Evolutionary conservation across 352 stramenopile species (phyloP), one percentile per base, ranked within the genome.

Genomic region (Pythium guiyangense): DNA sequence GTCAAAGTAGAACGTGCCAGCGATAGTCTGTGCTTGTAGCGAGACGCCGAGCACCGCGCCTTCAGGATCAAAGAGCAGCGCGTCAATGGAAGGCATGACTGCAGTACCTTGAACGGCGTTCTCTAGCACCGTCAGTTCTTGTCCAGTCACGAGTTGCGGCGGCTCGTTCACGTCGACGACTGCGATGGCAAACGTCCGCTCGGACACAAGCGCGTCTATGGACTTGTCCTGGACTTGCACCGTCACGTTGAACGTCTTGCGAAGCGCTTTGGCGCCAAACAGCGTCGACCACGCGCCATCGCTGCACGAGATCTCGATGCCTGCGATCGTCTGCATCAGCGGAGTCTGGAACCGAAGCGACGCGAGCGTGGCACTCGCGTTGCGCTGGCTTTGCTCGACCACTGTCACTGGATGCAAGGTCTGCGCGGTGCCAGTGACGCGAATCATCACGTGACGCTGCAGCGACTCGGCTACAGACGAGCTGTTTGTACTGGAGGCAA

Each of bases 1-100:
- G 52, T 86, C 76, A 52, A 74, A 84, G 52, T 78, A 82, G 59
- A 86, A 84, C 0, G 60, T 70, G 4, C 62, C 64, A 26, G 64
- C 53, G 3, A 69, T 52, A 17, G 50, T 80, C 57, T 86, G 76
- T 6, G 37, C 55, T 15, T 68, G 44, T 15, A 86, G 59, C 6
- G 35, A 35, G 25, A 54, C n/a, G 4, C 11, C 10, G 6, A 60
- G 47, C n/a, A n/a, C 42, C 2, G 34, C 44, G 2, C 54, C 45
- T 54, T 60, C 54, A 11, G 54, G 54, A 20, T 60, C 54, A 40
- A 60, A 60, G 44, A 60, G 34, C 6, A 60, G 45, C 1, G 22
- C 52, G 25, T 60, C 34, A 9, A 60, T n/a, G 6, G 45, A n/a
- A 20, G 54, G 45, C 11, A 39, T 20, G 27, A 60, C 20, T 20